Evolutionary conservation across 192 early-diverging fungal species (phyloP).

Genomic region (Backusella parvicylindrica): DNA sequence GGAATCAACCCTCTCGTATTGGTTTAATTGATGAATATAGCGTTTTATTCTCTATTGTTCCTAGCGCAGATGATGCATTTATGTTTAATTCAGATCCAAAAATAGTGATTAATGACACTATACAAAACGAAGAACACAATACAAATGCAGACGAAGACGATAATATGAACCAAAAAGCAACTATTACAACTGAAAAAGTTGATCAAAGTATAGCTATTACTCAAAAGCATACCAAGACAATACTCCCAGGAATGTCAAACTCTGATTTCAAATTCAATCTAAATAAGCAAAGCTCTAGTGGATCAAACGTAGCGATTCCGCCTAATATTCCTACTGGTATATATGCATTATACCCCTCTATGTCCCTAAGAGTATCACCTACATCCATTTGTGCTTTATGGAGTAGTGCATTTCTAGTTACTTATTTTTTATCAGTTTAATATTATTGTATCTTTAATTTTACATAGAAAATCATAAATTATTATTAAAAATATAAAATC

Average conservation of each 20-base stretch:
- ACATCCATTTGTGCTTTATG: background rate
- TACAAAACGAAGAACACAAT: background rate
- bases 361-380: background rate
- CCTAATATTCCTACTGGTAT: conserved; percentile 5
- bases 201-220: background rate
- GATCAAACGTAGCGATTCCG: background rate
- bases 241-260: background rate
- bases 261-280: background rate
- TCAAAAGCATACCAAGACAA: background rate
- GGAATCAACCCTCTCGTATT: background rate
- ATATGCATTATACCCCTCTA: background rate
- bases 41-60: background rate
- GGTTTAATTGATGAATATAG: background rate
- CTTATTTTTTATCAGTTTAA: background rate
- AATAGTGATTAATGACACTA: background rate
- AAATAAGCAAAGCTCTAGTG: background rate
- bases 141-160: background rate
- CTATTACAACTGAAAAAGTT: background rate
- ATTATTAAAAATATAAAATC: background rate
- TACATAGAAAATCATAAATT: background rate
- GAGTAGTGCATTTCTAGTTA: background rate
- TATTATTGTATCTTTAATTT: background rate
- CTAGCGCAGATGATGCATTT: background rate
- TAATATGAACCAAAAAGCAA: background rate
- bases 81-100: background rate